Evolutionary conservation across 805 yeast species (phyloP), one percentile per base, ranked within the genome.

Genomic region (Candida maris): DNA sequence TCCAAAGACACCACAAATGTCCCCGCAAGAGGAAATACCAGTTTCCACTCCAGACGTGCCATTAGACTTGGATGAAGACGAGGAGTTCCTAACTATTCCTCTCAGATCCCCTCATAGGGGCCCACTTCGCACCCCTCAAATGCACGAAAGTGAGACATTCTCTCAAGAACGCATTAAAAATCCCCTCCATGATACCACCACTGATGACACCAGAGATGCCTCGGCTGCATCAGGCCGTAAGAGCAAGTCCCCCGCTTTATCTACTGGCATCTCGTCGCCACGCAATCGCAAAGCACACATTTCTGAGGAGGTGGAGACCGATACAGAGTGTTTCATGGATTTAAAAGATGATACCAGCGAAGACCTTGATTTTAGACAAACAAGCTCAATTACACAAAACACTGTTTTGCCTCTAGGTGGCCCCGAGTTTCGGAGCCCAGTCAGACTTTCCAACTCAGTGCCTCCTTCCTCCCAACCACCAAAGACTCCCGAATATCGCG

Each of bases 61-160:
- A 6, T 10, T 8, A 8, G 21, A 10, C 7, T 6, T 28, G 7
- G 21, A 7, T 18, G 45, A 52, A 10, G 49, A 43, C 15, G 52
- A 46, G 13, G 50, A 49, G n/a, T 22, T 49, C 20, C 39, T 53
- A 21, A 46, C 50, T 4, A 57, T 57, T 21, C 64, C 65, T 10
- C 27, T 55, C 13, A 47, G 63, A 35, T 59, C 65, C 12, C 65
- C 65, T 2, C 49, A 45, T 27, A 45, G 62, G 33, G 19, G 37
- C 9, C 31, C 31, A 6, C 8, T 18, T 7, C 8, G 9, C 8
- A 10, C 21, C 8, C 31, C 31, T 9, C 10, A 10, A 16, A 19
- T 15, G 10, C 19, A 10, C 12, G 20, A 35, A 39, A 2, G 32
- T 17, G 13, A 30, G 24, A 10, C 5, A 23, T n/a, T 24, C 27